phyloP scores from a whole-genome alignment of 2,329 filamentous ascomycete species.

The Penicillium sp. region DNA sequence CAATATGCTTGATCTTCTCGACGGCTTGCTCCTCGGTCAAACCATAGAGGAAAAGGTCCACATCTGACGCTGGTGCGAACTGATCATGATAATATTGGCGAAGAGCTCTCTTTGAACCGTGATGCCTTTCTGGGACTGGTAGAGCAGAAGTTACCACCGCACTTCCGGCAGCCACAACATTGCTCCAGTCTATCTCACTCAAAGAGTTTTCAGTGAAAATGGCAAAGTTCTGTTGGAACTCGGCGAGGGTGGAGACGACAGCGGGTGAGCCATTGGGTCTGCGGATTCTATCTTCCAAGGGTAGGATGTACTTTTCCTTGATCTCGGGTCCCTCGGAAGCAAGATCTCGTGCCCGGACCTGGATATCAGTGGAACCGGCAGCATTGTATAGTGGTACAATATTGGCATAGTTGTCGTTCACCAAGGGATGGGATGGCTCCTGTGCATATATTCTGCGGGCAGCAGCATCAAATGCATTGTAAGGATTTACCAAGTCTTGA shows the following conservation, averaged over 20 bases:
- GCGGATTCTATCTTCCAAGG: conserved; percentile 53
- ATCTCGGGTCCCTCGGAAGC: conserved; percentile 27
- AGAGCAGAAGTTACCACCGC: conserved; percentile 77
- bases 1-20: conserved; percentile 82
- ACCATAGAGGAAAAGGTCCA: conserved; percentile 83
- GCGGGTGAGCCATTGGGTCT: conserved; percentile 64
- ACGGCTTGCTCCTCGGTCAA: conserved; percentile 74
- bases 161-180: conserved; percentile 78
- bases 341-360: conserved; percentile 34
- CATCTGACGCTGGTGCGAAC: conserved; percentile 79
- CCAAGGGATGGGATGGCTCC: conserved; percentile 31
- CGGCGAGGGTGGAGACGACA: conserved; percentile 64
- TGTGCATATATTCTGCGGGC: conserved; percentile 41
- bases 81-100: conserved; percentile 79
- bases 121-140: conserved; percentile 65
- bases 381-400: conserved; percentile 35
- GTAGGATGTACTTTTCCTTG: conserved; percentile 36
- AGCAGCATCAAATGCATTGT: conserved; percentile 37
- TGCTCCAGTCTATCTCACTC: conserved; percentile 75
- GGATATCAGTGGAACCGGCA: conserved; percentile 23
- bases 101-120: conserved; percentile 59
- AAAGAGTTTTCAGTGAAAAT: conserved; percentile 79
- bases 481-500: conserved; percentile 33
- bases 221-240: conserved; percentile 77
- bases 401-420: conserved; percentile 33